Percentiles rank a stretch among this genome's conserved stretches.
These are phyloP conservation scores for Moesziomyces antarcticus DNA, from an alignment of 1,284 basidiomycete genomes.

Conservation along the genomic window DNA sequence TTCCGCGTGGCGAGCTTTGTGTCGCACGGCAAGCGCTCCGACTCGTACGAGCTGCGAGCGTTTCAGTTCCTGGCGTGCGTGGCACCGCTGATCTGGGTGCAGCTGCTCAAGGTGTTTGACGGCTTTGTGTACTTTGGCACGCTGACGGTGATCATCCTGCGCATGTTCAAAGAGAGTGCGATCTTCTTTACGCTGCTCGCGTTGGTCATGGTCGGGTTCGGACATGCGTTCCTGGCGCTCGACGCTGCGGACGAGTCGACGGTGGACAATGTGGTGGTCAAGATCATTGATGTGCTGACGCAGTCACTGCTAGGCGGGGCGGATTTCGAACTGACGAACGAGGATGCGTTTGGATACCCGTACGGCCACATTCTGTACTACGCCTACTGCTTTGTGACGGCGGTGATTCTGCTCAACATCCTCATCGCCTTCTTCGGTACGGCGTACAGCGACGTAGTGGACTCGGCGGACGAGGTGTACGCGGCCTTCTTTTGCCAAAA, in stretches of 20 bases:
- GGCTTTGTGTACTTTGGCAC: conserved; percentile 71
- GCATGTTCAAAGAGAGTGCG: conserved; percentile 90
- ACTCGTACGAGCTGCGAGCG: conserved; percentile 48
- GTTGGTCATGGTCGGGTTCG: conserved; percentile 84
- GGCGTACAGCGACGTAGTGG: conserved; percentile 62
- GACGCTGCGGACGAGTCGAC: conserved; percentile 87
- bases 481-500: conserved; percentile 53
- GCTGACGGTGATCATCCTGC: conserved; percentile 63
- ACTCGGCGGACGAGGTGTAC: conserved; percentile 49
- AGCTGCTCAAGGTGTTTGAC: conserved; percentile 55
- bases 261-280: conserved; percentile 70
- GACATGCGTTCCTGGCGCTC: conserved; percentile 85
- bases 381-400: conserved; percentile 51
- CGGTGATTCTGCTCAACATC: conserved; percentile 70
- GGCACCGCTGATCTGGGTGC: conserved; percentile 61
- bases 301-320: conserved; percentile 77
- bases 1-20: conserved; percentile 53
- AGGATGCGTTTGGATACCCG: conserved; percentile 55
- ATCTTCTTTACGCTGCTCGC: conserved; percentile 73
- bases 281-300: conserved; percentile 80
- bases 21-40: conserved; percentile 28
- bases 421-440: conserved; percentile 83
- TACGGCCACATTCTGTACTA: conserved; percentile 84
- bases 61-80: conserved; percentile 60
- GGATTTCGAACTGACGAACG: conserved; percentile 48